Base-by-base conservation (phyloP, 352 stramenopile species). In the Phytophthora hibernalis region DNA sequence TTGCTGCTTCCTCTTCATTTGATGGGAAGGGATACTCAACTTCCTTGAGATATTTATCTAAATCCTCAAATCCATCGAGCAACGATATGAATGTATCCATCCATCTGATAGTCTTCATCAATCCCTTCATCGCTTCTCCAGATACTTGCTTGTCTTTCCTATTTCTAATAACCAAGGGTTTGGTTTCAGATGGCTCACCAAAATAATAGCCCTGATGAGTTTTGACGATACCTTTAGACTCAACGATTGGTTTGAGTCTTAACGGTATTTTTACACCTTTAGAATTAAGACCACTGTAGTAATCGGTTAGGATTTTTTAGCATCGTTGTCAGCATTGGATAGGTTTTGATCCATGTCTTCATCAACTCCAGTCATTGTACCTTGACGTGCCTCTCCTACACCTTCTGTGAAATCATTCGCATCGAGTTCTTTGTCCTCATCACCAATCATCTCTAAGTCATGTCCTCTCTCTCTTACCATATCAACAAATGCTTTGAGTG, bases 281-380 rank as follows among this genome's bases (percentile, higher is more conserved):
- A 37, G 37, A 24, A 54, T 54, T 6, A 42, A 50, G 11, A 15
- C 8, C 2, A 24, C 3, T 28, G 37, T 58, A 58, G 18, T 42
- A 58, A 49, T 49, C 22, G 15, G 37, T 48, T 58, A 58, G 22
- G 8, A 58, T 49, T 9, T 9, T 37, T 55, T 49, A 47, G 51
- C 51, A 58, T 58, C 51, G 13, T 58, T 58, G 22, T 58, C 51
- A 11, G 51, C 51, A 20, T 58, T 55, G 4, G 5, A 21, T 51
- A 55, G 56, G 2, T 43, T 49, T 64, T 51, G 21, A 51, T 64
- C 18, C 33, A 51, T 64, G 54, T 55, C 56, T 33, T 51, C 56
- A 64, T 64, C 56, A 28, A 55, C 16, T 42, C 56, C 56, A 51
- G 18, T n/a, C 35, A 49, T 54, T 44, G 26, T 47, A 13, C 55